phyloP scores from a whole-genome alignment of 768 basidiomycete genomes.

The Auriscalpium orientale region DNA sequence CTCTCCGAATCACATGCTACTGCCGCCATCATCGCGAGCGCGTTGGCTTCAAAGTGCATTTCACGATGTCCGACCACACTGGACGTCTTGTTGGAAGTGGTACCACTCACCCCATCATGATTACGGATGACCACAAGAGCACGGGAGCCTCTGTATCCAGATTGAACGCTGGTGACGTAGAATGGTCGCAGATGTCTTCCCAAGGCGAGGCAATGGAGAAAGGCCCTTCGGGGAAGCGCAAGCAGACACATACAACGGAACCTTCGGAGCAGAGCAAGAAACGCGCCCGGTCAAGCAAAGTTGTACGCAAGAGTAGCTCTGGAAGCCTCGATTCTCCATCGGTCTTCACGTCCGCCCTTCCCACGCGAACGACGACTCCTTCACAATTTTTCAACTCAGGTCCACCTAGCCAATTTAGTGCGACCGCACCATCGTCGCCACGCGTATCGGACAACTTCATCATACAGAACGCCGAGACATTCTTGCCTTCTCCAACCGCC shows the following conservation, averaged over 20 bases:
- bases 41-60: conserved; percentile 85
- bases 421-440: conserved; percentile 13
- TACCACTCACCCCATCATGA: conserved; percentile 87
- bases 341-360: conserved; percentile 20
- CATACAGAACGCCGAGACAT: conserved; percentile 2
- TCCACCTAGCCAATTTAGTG: conserved; percentile 10
- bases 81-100: conserved; percentile 81
- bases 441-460: conserved; percentile 3
- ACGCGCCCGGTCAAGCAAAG: conserved; percentile 44
- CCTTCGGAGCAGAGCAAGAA: conserved; percentile 34
- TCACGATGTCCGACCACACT: conserved; percentile 72
- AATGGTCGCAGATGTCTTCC: conserved; percentile 36
- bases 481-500: conserved; percentile 9
- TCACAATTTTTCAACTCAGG: conserved; percentile 15
- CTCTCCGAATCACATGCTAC: conserved; percentile 94
- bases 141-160: conserved; percentile 28
- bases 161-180: conserved; percentile 23
- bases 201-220: conserved; percentile 7
- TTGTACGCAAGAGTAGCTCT: conserved; percentile 23
- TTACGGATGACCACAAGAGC: conserved; percentile 98
- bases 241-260: conserved; percentile 32
- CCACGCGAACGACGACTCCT: conserved; percentile 25
- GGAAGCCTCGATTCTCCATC: conserved; percentile 24
- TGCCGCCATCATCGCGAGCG: conserved; percentile 98
- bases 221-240: conserved; percentile 31